Conservation (phyloP, 768 basidiomycete genomes). For the Kockovaella imperatae region DNA sequence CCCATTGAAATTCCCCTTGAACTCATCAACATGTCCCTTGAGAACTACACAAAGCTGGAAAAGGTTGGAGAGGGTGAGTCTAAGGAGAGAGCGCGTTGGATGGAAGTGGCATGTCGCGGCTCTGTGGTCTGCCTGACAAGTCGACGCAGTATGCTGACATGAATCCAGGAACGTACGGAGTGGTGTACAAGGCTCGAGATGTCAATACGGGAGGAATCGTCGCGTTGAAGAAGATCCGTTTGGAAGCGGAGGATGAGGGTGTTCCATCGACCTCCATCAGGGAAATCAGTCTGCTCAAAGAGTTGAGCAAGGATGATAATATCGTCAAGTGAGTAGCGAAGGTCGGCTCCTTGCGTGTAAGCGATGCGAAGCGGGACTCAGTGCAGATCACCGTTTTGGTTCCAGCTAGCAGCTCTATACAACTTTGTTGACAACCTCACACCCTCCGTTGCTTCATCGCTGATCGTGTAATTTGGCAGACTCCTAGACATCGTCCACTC, state of each 20-base stretch:
- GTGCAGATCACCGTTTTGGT: too few species aligned
- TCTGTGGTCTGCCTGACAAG: background rate
- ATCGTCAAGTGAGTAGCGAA: slow-evolving; percentile 63
- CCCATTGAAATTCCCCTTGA: too few species aligned
- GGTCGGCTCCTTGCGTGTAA: background rate
- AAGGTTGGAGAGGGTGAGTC: slow-evolving; percentile 81
- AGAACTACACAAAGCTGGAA: slow-evolving; percentile 91
- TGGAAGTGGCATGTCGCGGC: background rate
- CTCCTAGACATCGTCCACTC: slow-evolving; percentile 93
- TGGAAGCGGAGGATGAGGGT: slow-evolving; percentile 97
- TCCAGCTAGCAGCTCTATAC: too few species aligned
- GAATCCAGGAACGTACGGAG: slow-evolving; percentile 81
- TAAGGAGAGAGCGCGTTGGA: background rate
- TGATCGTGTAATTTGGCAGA: slow-evolving; percentile 48
- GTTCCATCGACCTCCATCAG: slow-evolving; percentile 97
- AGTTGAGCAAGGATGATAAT: slow-evolving; percentile 82
- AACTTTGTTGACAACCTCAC: too few species aligned
- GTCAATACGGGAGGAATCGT: slow-evolving; percentile 70
- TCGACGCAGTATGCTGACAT: too few species aligned
- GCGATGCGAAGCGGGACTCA: too few species aligned
- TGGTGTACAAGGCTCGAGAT: slow-evolving; percentile 95
- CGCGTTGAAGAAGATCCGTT: slow-evolving; percentile 95
- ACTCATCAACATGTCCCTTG: slow-evolving; percentile 33
- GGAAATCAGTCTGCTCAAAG: slow-evolving; percentile 94
- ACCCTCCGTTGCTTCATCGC: background rate